Percentiles rank a stretch among this genome's conserved stretches.
Conservation (phyloP, 2,329 filamentous ascomycete genomes). For the Colletotrichum euphorbiae region DNA sequence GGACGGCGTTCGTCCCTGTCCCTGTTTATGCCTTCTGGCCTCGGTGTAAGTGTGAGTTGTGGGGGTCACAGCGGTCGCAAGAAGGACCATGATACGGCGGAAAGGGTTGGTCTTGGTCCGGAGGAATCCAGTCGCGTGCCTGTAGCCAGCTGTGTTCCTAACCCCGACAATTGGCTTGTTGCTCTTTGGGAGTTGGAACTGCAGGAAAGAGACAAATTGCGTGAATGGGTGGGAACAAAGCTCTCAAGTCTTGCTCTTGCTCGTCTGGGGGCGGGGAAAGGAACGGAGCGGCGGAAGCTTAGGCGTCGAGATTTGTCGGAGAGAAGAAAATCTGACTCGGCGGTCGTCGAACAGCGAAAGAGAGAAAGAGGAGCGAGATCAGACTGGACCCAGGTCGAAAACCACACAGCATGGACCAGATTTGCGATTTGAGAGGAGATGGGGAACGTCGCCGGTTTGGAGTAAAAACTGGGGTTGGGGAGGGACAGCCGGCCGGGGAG, state of each 20-base stretch:
- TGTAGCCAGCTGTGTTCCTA: neutral
- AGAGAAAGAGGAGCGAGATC: constrained; percentile 18
- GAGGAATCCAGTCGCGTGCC: constrained; percentile 25
- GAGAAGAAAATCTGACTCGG: constrained; percentile 30
- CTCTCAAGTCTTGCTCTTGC: neutral
- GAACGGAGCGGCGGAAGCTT: constrained; percentile 13
- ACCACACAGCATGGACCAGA: constrained; percentile 30
- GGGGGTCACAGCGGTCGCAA: constrained; percentile 28
- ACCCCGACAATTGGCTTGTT: neutral
- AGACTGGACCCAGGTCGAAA: constrained; percentile 3
- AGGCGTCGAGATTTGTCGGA: constrained; percentile 29
- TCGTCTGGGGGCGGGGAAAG: constrained; percentile 6
- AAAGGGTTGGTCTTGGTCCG: constrained; percentile 5
- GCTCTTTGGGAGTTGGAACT: constrained; percentile 5
- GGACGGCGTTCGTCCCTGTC: constrained; percentile 34
- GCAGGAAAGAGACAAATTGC: neutral
- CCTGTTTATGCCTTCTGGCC: constrained; percentile 34
- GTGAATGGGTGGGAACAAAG: constrained; percentile 6
- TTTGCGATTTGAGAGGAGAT: constrained; percentile 37
- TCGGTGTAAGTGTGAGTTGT: constrained; percentile 35
- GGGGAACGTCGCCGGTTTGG: constrained; percentile 37
- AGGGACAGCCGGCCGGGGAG: constrained; percentile 30
- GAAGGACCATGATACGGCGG: constrained; percentile 18
- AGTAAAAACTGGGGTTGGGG: constrained; percentile 39
- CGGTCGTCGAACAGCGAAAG: constrained; percentile 10